Percentiles rank a stretch among this genome's conserved stretches.
Evolutionary conservation across 2,329 filamentous ascomycete species (phyloP).

Genomic region (Apiospora rasikravindrae): DNA sequence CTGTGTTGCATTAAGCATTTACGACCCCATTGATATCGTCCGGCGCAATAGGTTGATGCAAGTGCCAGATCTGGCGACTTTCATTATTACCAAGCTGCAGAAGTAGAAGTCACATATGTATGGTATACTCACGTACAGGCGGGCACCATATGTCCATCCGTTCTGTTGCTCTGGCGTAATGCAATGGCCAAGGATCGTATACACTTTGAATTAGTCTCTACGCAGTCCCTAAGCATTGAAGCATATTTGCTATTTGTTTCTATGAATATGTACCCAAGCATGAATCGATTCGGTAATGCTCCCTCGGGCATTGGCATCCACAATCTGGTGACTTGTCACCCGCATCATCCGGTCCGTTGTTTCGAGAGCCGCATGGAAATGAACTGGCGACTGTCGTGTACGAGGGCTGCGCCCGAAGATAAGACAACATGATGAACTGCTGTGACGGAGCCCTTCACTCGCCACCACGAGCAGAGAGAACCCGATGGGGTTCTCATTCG

Average conservation of each 20-base stretch:
- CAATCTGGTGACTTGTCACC: constrained; percentile 3
- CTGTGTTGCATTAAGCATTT: not conserved
- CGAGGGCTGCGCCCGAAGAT: not conserved
- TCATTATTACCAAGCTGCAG: not conserved
- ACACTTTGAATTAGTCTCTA: not conserved
- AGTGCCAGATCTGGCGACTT: not conserved
- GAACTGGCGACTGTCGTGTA: not conserved
- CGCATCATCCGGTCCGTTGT: constrained; percentile 13
- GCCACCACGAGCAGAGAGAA: not conserved
- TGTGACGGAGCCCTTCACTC: not conserved
- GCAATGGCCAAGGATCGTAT: not conserved
- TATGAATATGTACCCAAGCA: not conserved
- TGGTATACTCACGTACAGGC: not conserved
- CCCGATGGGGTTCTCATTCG: not conserved
- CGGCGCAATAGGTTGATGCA: not conserved
- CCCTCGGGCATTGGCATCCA: not conserved
- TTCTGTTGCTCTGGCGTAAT: not conserved
- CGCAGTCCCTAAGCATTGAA: not conserved
- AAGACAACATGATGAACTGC: not conserved
- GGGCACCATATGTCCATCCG: not conserved
- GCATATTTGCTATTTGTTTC: not conserved
- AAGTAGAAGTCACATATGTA: not conserved
- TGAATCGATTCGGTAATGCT: not conserved
- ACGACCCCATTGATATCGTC: not conserved
- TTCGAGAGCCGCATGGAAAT: constrained; percentile 2